Evolutionary conservation across 2,329 filamentous ascomycete genomes (phyloP), one percentile per base, ranked within the genome.

Genomic region (Penicillium sclerotiorum): DNA sequence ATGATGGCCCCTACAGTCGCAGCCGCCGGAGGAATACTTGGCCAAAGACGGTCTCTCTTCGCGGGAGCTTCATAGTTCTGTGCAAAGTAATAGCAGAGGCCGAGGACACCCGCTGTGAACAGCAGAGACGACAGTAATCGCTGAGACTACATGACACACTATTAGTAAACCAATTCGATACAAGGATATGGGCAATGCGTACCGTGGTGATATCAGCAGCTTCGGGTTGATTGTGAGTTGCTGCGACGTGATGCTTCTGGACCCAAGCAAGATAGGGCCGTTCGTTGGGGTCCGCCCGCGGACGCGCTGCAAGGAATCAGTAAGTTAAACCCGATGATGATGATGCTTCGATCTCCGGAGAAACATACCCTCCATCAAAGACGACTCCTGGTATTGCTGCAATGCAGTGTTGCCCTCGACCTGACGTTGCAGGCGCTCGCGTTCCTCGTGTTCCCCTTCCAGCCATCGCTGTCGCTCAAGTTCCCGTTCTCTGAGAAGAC

Each of bases 1-100:
- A 83, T 70, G 18, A 86, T 65, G 2, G 69, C 72, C 40, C 72
- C 61, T 9, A 82, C 67, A 3, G 83, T 82, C 6, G 80, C 78
- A 3, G 75, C 73, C 2, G 80, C 74, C 3, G 79, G 77, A 22
- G 78, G 75, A 3, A 75, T 64, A 46, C 75, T 70, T 0, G 78
- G 78, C 64, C 73, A 80, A 23, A 81, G 53, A 18, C 80, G 75
- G 20, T 78, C 75, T 15, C 72, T 65, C 15, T 65, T 70, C 5
- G 72, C 63, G 1, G 80, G 79, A 23, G 77, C 70, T 25, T 73
- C 69, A 61, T 82, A 83, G 45, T 70, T 74, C 47, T 76, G 65
- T 11, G 77, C 68, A 33, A 79, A 74, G 39, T 71, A 59, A 55
- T 75, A 73, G 59, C 71, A 74, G 33, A 75, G 62, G 21, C 64